These are phyloP conservation scores for Colletotrichum sublineola DNA, from an alignment of 2,329 filamentous ascomycete species.

Conservation along the genomic window DNA sequence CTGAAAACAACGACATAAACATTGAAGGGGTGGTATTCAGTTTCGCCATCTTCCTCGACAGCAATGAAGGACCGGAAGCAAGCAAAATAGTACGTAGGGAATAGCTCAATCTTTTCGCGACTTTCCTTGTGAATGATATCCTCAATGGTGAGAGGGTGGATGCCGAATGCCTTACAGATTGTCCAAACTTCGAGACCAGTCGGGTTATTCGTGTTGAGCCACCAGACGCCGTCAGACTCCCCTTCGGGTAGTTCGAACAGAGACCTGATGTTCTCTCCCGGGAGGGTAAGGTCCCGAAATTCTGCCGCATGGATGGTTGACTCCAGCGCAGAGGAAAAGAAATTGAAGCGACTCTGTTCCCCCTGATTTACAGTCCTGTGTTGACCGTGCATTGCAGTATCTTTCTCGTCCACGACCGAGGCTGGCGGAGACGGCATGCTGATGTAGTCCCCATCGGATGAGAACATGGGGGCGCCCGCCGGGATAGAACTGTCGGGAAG, in stretches of 20 bases:
- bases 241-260: conserved; percentile 79
- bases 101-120: conserved; percentile 97
- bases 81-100: conserved; percentile 97
- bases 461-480: conserved; percentile 58
- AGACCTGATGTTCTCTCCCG: conserved; percentile 88
- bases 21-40: conserved; percentile 94
- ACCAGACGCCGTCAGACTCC: conserved; percentile 87
- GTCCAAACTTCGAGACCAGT: conserved; percentile 88
- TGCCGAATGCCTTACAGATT: conserved; percentile 93
- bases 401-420: conserved; percentile 61
- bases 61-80: conserved; percentile 93
- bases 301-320: conserved; percentile 92
- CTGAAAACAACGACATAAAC: conserved; percentile 97
- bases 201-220: conserved; percentile 93
- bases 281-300: conserved; percentile 87
- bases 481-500: conserved; percentile 63
- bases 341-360: conserved; percentile 88
- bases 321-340: conserved; percentile 95
- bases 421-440: conserved; percentile 59
- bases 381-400: conserved; percentile 51
- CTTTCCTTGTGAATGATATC: conserved; percentile 96
- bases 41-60: conserved; percentile 81
- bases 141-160: conserved; percentile 95
- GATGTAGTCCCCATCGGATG: conserved; percentile 68
- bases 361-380: conserved; percentile 54